Conservation (phyloP, 352 stramenopile species). For the Phytophthora palmivora region DNA sequence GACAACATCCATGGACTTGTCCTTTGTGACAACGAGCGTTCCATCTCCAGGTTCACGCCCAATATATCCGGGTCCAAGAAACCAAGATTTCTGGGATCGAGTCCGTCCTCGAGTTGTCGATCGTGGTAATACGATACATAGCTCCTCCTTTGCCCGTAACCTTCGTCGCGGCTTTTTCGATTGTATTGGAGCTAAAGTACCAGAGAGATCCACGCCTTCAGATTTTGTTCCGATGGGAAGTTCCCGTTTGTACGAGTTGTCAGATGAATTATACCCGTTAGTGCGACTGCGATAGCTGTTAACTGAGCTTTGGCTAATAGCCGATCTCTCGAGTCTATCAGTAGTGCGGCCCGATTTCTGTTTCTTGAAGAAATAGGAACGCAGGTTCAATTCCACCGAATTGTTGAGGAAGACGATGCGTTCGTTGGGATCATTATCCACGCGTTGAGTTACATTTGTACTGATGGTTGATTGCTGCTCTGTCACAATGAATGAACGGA, state of each 20-base stretch:
- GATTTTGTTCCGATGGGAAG: background rate
- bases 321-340: slow-evolving; percentile 25
- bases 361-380: slow-evolving; percentile 28
- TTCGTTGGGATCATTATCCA: slow-evolving; percentile 24
- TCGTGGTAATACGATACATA: slow-evolving; percentile 60
- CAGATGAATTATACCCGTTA: slow-evolving; percentile 1
- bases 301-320: slow-evolving; percentile 26
- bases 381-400: slow-evolving; percentile 32
- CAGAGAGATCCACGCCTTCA: background rate
- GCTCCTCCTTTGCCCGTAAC: slow-evolving; percentile 58
- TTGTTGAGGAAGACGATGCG: slow-evolving; percentile 39
- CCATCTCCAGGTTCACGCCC: slow-evolving; percentile 62
- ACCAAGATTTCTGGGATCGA: slow-evolving; percentile 64
- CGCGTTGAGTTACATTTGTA: background rate
- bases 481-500: slow-evolving; percentile 4
- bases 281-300: slow-evolving; percentile 22
- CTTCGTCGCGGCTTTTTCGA: slow-evolving; percentile 28
- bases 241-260: slow-evolving; percentile 8
- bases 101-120: slow-evolving; percentile 20
- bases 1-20: slow-evolving; percentile 66
- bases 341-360: slow-evolving; percentile 6
- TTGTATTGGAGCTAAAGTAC: background rate
- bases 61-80: slow-evolving; percentile 63
- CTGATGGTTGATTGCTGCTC: slow-evolving; percentile 12
- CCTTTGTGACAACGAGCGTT: slow-evolving; percentile 59